These are phyloP conservation scores for Blastocladiella emersonii DNA, from an alignment of 371 early-diverging fungal genomes.

Conservation along the genomic window DNA sequence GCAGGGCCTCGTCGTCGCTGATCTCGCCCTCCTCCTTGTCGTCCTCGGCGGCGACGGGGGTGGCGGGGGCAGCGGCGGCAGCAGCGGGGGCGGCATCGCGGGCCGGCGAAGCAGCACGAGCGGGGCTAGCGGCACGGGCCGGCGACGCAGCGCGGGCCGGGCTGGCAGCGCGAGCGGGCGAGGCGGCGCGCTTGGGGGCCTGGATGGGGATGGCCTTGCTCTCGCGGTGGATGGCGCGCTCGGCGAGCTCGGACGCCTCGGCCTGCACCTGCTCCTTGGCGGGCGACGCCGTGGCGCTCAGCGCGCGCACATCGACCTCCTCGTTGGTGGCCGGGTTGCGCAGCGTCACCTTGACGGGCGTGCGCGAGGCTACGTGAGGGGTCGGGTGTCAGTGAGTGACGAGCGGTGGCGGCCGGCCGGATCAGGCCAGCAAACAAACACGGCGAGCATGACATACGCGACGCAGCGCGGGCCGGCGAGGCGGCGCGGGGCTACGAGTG, in stretches of 20 bases:
- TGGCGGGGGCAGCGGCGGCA: neutral
- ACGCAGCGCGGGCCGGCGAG: neutral
- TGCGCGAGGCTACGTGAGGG: neutral
- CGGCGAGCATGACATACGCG: too few relatives aligned
- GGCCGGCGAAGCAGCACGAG: neutral
- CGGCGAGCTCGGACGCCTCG: neutral
- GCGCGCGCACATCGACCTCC: neutral
- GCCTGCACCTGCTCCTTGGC: neutral
- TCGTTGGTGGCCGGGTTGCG: neutral
- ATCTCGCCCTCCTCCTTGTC: too few relatives aligned
- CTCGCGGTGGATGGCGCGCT: neutral
- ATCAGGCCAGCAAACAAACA: too few relatives aligned
- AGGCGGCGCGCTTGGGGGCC: neutral
- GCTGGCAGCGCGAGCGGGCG: neutral
- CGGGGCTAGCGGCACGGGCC: neutral
- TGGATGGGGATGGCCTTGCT: neutral
- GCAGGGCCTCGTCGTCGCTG: too few relatives aligned
- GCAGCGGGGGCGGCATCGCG: neutral
- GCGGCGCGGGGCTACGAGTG: neutral
- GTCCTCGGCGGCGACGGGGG: neutral
- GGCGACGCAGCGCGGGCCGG: too few relatives aligned
- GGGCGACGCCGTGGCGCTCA: neutral
- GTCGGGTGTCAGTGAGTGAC: neutral
- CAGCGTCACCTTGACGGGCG: neutral
- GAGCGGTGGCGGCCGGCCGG: too few relatives aligned